Evolutionary conservation across 495 filamentous ascomycete species (phyloP).

Genomic region (Aspergillus leporis): DNA sequence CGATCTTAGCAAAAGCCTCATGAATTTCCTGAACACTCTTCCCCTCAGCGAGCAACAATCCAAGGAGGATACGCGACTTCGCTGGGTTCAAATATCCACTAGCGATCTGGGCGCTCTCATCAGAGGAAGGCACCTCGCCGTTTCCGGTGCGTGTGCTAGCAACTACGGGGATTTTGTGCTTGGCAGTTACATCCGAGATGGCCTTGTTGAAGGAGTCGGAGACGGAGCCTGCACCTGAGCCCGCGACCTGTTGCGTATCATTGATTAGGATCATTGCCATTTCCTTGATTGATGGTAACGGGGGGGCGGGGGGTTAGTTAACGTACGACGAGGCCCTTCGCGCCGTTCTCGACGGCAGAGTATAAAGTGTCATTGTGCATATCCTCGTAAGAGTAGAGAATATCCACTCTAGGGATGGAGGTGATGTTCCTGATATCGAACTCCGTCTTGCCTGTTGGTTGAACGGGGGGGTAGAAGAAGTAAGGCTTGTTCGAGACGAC

Average conservation of each 20-base stretch:
- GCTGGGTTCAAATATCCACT: conserved; percentile 34
- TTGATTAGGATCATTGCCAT: neutral
- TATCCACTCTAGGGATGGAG: conserved; percentile 45
- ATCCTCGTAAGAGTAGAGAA: conserved; percentile 37
- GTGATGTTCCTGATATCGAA: conserved; percentile 35
- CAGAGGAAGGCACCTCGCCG: conserved; percentile 35
- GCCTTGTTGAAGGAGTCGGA: conserved; percentile 20
- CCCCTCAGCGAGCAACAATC: conserved; percentile 27
- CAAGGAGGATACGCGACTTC: conserved; percentile 31
- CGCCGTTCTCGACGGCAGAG: conserved; percentile 38
- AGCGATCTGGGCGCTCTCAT: conserved; percentile 27
- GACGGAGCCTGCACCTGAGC: conserved; percentile 31
- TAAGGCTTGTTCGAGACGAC: conserved; percentile 46
- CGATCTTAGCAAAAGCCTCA: conserved; percentile 19
- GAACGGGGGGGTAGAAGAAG: conserved; percentile 44
- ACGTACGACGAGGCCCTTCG: conserved; percentile 44
- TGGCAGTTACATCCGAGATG: conserved; percentile 20
- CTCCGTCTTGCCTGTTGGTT: conserved; percentile 36
- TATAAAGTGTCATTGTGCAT: conserved; percentile 39
- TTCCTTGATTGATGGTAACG: neutral
- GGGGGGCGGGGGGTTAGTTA: neutral
- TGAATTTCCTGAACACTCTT: conserved; percentile 27
- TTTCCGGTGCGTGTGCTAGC: conserved; percentile 30
- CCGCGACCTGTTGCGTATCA: conserved; percentile 22
- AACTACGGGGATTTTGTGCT: conserved; percentile 26